A percentile compares a stretch with the other conserved stretches of the same genome.
Conservation (phyloP, 345 rosid species). For the Angophora floribunda region DNA sequence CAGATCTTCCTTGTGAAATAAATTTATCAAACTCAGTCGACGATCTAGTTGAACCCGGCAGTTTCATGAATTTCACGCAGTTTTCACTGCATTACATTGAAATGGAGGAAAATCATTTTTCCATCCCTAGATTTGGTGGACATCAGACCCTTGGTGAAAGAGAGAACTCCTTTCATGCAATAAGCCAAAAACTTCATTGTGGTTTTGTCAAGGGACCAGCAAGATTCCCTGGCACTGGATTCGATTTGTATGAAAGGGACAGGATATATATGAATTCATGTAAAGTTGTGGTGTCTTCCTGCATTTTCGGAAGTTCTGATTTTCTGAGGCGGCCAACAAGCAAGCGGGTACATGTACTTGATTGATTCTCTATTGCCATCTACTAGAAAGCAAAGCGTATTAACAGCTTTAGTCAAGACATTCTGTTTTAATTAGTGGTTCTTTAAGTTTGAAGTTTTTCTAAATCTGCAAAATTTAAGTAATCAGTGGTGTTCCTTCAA, state of each 20-base stretch:
- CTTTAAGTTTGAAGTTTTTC: neutral
- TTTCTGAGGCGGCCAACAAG: slow-evolving; percentile 81
- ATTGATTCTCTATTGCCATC: neutral
- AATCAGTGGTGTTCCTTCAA: neutral
- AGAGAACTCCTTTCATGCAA: slow-evolving; percentile 56
- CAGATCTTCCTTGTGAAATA: slow-evolving; percentile 74
- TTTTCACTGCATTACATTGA: slow-evolving; percentile 54
- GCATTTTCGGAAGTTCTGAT: slow-evolving; percentile 94
- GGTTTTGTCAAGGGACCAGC: slow-evolving; percentile 68
- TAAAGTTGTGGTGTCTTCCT: slow-evolving; percentile 71
- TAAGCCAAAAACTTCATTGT: slow-evolving; percentile 67
- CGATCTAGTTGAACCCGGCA: slow-evolving; percentile 38
- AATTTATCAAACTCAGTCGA: slow-evolving; percentile 39
- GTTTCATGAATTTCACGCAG: slow-evolving; percentile 31
- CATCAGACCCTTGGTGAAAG: slow-evolving; percentile 72
- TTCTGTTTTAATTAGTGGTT: neutral
- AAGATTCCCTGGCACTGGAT: slow-evolving; percentile 39
- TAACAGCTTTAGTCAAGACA: neutral
- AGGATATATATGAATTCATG: slow-evolving; percentile 67
- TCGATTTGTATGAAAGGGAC: slow-evolving; percentile 59
- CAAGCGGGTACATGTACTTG: slow-evolving; percentile 31
- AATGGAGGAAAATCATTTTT: slow-evolving; percentile 17
- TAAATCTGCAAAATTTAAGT: neutral
- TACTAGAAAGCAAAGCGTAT: neutral
- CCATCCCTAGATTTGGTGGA: slow-evolving; percentile 70